Evolutionary conservation across 305 asterid genomes (phyloP).

Genomic region (Euphrasia arctica): DNA sequence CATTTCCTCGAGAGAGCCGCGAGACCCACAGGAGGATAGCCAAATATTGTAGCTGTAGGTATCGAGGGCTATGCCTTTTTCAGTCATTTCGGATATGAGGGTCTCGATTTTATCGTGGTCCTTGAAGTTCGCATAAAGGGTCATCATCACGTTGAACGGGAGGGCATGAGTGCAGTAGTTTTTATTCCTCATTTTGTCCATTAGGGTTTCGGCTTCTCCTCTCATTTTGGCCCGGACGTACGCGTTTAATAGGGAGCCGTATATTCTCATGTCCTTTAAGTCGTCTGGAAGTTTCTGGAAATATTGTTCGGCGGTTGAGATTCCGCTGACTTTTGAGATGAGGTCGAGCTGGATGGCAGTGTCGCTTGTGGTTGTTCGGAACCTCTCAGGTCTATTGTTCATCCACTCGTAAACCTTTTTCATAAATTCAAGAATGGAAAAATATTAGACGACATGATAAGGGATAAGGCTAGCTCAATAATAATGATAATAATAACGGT

Average conservation of each 20-base stretch:
- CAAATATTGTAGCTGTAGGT: constrained; percentile 81
- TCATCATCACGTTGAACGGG: constrained; percentile 92
- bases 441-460: no score
- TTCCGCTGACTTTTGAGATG: constrained; percentile 74
- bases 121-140: constrained; percentile 71
- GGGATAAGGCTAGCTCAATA: no score
- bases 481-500: background rate
- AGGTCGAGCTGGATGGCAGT: constrained; percentile 89
- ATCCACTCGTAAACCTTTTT: constrained; percentile 89
- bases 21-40: constrained; percentile 61
- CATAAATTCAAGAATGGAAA: background rate
- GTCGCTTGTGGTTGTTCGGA: constrained; percentile 64
- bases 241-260: constrained; percentile 82
- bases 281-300: constrained; percentile 61
- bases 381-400: constrained; percentile 70
- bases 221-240: constrained; percentile 61
- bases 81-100: constrained; percentile 64
- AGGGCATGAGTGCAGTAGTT: constrained; percentile 68
- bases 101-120: constrained; percentile 61
- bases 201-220: constrained; percentile 74
- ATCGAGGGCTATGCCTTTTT: constrained; percentile 55
- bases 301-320: constrained; percentile 74
- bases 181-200: constrained; percentile 57
- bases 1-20: constrained; percentile 62
- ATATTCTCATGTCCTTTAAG: constrained; percentile 70